Base-by-base conservation (phyloP, 2,329 filamentous ascomycete species). In the Conoideocrella luteorostrata region DNA sequence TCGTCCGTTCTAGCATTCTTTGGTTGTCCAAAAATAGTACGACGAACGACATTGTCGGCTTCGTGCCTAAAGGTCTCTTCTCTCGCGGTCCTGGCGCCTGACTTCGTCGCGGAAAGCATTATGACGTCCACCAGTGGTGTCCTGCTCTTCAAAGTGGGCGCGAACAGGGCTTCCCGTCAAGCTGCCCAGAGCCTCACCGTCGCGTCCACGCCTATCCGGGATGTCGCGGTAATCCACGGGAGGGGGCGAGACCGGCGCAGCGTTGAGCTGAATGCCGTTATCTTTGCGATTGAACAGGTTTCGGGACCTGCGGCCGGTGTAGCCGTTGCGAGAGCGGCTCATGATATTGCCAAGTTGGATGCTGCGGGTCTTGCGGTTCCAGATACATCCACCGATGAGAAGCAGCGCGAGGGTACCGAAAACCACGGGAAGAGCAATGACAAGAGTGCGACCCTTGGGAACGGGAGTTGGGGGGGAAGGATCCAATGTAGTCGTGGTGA, bases 321-420 rank as follows among this genome's bases (percentile, higher is more conserved):
- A 74, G 32, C 73, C 69, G 49, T 65, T 54, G 24, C 66, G 59
- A 33, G 52, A 50, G 40, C 72, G 68, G 52, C 69, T 63, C 67
- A 77, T 73, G 60, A 78, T 62, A 53, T 70, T 74, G 42, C 71
- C 74, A 37, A 80, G 54, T 4, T 63, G 61, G 47, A 80, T 75
- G 47, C 57, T 57, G 44, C 76, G 69, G n/a, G 65, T 60, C 53
- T 70, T 67, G 43, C 68, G 65, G 60, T 78, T 76, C 68, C 70
- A 78, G 67, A 82, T 43, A 64, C 73, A 68, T 61, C 80, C 57
- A 61, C 82, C 67, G 63, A 81, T 34, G 52, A 78, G 47, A 49
- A 74, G 63, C 39, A 78, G 47, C 33, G 64, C 38, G 43, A 76
- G 60, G 53, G 70, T 64, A 39, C 68, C 70, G n/a, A 76, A 58